A percentile compares a stretch with the other conserved stretches of the same genome.
Evolutionary conservation across 345 rosid species (phyloP).

Genomic region (Eucalyptus lansdowneana): DNA sequence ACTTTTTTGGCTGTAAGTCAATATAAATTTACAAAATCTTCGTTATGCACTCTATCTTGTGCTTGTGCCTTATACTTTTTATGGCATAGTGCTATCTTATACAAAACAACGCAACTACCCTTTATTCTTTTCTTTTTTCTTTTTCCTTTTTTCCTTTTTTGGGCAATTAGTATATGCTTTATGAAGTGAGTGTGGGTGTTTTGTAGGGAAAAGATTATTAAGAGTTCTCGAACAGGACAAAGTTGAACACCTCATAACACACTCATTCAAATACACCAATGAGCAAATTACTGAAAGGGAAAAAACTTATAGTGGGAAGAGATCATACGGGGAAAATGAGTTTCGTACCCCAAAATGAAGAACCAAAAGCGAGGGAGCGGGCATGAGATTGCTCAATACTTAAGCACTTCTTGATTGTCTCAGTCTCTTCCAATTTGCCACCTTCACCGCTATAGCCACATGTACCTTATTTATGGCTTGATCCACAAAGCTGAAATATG

Average conservation of each 20-base stretch:
- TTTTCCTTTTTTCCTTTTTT: accelerated
- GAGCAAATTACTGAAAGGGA: background rate
- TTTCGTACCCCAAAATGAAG: background rate
- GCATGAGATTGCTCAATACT: background rate
- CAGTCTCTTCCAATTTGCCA: background rate
- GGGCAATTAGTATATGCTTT: no score
- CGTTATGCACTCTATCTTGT: background rate
- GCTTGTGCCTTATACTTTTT: background rate
- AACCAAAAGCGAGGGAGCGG: background rate
- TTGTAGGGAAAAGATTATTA: background rate
- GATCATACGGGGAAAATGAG: background rate
- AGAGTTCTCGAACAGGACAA: background rate
- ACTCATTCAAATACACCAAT: background rate
- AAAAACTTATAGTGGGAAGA: background rate
- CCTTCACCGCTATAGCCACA: background rate
- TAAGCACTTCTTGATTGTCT: background rate
- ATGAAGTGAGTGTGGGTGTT: no score
- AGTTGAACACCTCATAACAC: background rate
- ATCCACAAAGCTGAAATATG: background rate
- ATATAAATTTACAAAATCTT: background rate
- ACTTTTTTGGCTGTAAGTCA: background rate
- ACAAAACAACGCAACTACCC: no score
- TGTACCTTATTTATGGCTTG: background rate
- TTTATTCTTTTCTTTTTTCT: no score
- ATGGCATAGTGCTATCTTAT: background rate